phyloP scores from a whole-genome alignment of 257 asterid genomes.

The Gentiana straminea region DNA sequence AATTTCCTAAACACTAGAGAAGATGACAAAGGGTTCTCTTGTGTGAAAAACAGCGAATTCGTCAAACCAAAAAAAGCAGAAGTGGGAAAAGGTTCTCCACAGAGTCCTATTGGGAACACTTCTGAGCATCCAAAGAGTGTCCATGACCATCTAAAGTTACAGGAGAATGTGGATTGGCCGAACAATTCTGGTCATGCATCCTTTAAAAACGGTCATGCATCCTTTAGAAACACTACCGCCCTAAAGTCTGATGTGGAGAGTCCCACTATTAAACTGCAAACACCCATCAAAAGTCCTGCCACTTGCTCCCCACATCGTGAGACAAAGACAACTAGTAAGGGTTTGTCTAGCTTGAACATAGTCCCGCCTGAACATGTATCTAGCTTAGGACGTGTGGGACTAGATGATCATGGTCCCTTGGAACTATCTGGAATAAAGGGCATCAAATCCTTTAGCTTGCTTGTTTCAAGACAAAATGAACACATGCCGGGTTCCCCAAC shows the following conservation, averaged over 20 bases:
- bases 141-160: slow-evolving; percentile 24
- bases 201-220: slow-evolving; percentile 5
- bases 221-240: slow-evolving; percentile 14
- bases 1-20: slow-evolving; percentile 21
- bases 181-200: slow-evolving; percentile 24
- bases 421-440: slow-evolving; percentile 27
- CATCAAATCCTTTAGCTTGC: slow-evolving; percentile 36
- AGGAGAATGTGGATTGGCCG: slow-evolving; percentile 19
- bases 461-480: slow-evolving; percentile 27
- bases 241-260: slow-evolving; percentile 19
- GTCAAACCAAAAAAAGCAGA: slow-evolving; percentile 26
- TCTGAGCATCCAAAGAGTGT: slow-evolving; percentile 25
- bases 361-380: slow-evolving; percentile 8
- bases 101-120: slow-evolving; percentile 20
- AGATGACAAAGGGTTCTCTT: slow-evolving; percentile 19
- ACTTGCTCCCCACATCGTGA: slow-evolving; percentile 24
- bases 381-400: slow-evolving; percentile 14
- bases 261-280: slow-evolving; percentile 27
- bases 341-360: slow-evolving; percentile 21
- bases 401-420: slow-evolving; percentile 25
- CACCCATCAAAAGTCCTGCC: slow-evolving; percentile 20
- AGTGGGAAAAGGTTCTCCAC: slow-evolving; percentile 18
- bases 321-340: slow-evolving; percentile 25
- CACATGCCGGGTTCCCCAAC: slow-evolving; percentile 25
- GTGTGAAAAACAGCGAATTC: slow-evolving; percentile 21